These are phyloP conservation scores for Cutaneotrichosporon dermatis DNA, from an alignment of 1,284 basidiomycete species.

Conservation along the genomic window DNA sequence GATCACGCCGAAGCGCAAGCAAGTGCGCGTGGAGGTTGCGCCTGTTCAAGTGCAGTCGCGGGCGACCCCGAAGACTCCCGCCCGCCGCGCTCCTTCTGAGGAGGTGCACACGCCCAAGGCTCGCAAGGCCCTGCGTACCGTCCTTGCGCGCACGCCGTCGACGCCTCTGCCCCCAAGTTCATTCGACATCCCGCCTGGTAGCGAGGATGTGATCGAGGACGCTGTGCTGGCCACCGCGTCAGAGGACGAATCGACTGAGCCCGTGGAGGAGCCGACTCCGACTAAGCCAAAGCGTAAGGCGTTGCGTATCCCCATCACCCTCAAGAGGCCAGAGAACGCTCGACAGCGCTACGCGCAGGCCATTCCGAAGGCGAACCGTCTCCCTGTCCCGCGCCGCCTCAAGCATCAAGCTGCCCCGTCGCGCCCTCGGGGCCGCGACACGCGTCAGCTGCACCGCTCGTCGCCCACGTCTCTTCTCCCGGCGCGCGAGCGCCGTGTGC, in stretches of 20 bases:
- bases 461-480: slow-evolving; percentile 1
- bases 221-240: slow-evolving; percentile 1
- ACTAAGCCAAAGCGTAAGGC: not conserved
- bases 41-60: too few species aligned
- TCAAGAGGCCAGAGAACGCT: not conserved
- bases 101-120: not conserved
- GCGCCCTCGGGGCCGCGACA: not conserved
- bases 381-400: not conserved
- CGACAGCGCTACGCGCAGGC: slow-evolving; percentile 1
- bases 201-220: not conserved
- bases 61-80: too few species aligned
- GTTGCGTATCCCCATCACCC: not conserved
- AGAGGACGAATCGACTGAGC: not conserved
- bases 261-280: not conserved
- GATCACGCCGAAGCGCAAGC: not conserved
- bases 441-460: slow-evolving; percentile 1
- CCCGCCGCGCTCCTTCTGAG: not conserved
- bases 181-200: not conserved
- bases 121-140: not conserved
- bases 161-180: not conserved
- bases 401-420: not conserved
- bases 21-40: not conserved
- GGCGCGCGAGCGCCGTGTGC: not conserved
- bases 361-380: not conserved
- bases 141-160: not conserved